These are phyloP conservation scores for Metschnikowia amazonensis DNA, from an alignment of 805 yeast genomes.

Conservation along the genomic window DNA sequence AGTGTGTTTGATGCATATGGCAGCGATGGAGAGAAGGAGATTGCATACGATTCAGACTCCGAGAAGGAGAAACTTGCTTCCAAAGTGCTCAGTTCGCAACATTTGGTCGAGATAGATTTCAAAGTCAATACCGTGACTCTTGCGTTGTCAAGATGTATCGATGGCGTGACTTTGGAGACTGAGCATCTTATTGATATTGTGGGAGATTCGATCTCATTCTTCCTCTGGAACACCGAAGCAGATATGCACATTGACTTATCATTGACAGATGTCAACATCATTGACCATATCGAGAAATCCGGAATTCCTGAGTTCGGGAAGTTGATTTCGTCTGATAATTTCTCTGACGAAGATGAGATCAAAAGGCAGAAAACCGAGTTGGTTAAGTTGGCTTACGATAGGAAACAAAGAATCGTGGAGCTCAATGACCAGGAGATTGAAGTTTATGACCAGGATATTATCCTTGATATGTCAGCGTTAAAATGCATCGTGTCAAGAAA, in stretches of 20 bases:
- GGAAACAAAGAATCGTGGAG: conserved; percentile 58
- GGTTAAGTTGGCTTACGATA: conserved; percentile 54
- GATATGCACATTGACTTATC: conserved; percentile 64
- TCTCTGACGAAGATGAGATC: conserved; percentile 32
- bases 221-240: conserved; percentile 54
- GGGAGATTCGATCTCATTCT: conserved; percentile 60
- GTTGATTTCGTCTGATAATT: conserved; percentile 62
- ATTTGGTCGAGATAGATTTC: conserved; percentile 67
- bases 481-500: conserved; percentile 71
- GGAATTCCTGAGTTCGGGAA: conserved; percentile 62
- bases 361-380: conserved; percentile 37
- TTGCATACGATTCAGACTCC: conserved; percentile 1
- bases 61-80: conserved; percentile 1
- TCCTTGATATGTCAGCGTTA: conserved; percentile 72
- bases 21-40: conserved; percentile 3
- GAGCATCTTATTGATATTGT: conserved; percentile 69
- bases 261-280: conserved; percentile 62
- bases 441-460: conserved; percentile 72
- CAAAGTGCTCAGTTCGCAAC: conserved; percentile 42
- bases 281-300: conserved; percentile 68
- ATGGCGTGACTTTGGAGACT: conserved; percentile 55
- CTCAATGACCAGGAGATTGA: conserved; percentile 53
- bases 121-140: conserved; percentile 60
- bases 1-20: conserved; percentile 37
- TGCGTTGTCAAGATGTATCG: conserved; percentile 63